Evolutionary conservation across 1,139 yeast genomes (phyloP).

Genomic region (Oligophagozyma castellii): DNA sequence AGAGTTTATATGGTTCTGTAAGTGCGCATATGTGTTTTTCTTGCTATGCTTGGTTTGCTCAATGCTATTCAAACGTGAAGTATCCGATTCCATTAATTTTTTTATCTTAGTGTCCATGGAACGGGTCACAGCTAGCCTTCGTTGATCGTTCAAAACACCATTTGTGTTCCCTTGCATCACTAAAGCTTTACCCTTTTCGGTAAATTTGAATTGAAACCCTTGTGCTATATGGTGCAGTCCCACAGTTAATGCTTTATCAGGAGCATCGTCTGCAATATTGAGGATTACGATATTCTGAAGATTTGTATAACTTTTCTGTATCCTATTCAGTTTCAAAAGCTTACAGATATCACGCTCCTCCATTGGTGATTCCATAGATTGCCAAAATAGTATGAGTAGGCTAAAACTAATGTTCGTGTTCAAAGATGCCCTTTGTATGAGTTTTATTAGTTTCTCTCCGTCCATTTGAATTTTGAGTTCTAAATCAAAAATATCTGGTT

Average conservation of each 20-base stretch:
- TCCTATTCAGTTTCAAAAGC: slow-evolving; percentile 15
- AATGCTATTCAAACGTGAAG: slow-evolving; percentile 4
- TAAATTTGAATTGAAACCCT: slow-evolving; percentile 13
- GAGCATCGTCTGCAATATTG: slow-evolving; percentile 15
- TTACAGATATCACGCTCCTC: slow-evolving; percentile 11
- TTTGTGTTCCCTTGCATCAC: slow-evolving; percentile 4
- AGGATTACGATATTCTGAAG: slow-evolving; percentile 16
- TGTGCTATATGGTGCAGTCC: slow-evolving; percentile 14
- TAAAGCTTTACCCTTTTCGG: slow-evolving; percentile 12
- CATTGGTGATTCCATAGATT: slow-evolving; percentile 22
- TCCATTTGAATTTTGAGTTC: slow-evolving; percentile 24
- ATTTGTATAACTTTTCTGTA: slow-evolving; percentile 15
- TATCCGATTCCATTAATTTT: slow-evolving; percentile 14
- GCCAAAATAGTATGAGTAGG: slow-evolving; percentile 27
- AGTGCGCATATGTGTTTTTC: slow-evolving; percentile 19
- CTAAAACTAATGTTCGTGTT: slow-evolving; percentile 24
- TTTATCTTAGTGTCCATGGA: slow-evolving; percentile 19
- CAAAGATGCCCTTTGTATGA: slow-evolving; percentile 24
- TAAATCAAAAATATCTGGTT: slow-evolving; percentile 21
- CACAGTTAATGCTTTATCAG: slow-evolving; percentile 15
- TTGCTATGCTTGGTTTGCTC: slow-evolving; percentile 8
- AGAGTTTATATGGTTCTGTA: slow-evolving; percentile 19
- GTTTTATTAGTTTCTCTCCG: slow-evolving; percentile 23
- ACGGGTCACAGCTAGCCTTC: slow-evolving; percentile 6
- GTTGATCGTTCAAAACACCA: slow-evolving; percentile 2